A percentile compares a stretch with the other conserved stretches of the same genome.
phyloP scores from a whole-genome alignment of 192 early-diverging fungal species.

The Linnemannia hyalina region DNA sequence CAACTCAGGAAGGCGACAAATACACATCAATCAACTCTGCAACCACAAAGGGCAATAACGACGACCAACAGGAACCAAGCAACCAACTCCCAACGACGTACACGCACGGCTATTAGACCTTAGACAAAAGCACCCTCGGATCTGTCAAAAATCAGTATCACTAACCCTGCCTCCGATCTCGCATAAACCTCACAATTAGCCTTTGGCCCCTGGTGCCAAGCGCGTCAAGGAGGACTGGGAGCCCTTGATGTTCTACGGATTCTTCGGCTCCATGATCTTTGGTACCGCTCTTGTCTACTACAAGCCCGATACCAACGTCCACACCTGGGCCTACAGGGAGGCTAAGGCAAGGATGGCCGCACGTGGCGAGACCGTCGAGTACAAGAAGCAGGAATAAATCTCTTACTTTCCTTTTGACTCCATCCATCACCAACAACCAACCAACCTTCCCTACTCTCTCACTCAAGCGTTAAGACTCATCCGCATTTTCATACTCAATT shows the following conservation, averaged over 20 bases:
- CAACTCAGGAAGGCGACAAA: no score
- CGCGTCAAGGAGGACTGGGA: slow-evolving; percentile 85
- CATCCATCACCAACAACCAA: neutral
- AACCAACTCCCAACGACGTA: no score
- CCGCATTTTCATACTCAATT: neutral
- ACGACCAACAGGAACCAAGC: no score
- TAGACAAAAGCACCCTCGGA: no score
- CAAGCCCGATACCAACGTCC: slow-evolving; percentile 84
- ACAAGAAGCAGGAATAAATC: slow-evolving; percentile 65
- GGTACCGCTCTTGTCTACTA: slow-evolving; percentile 70
- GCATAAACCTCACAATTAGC: slow-evolving; percentile 33
- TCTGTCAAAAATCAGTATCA: no score
- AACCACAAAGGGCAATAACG: no score
- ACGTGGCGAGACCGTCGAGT: slow-evolving; percentile 73
- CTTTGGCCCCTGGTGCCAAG: slow-evolving; percentile 69
- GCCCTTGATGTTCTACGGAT: slow-evolving; percentile 70
- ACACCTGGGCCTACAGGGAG: slow-evolving; percentile 81
- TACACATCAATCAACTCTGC: no score
- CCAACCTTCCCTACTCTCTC: neutral
- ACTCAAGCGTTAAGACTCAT: neutral
- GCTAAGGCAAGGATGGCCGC: slow-evolving; percentile 81
- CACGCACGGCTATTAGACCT: no score
- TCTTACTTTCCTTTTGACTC: neutral
- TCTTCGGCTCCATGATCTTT: slow-evolving; percentile 69
- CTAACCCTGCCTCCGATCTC: no score